These are phyloP conservation scores for Cicer cuneatum DNA, from an alignment of 306 rosid species.

Conservation along the genomic window DNA sequence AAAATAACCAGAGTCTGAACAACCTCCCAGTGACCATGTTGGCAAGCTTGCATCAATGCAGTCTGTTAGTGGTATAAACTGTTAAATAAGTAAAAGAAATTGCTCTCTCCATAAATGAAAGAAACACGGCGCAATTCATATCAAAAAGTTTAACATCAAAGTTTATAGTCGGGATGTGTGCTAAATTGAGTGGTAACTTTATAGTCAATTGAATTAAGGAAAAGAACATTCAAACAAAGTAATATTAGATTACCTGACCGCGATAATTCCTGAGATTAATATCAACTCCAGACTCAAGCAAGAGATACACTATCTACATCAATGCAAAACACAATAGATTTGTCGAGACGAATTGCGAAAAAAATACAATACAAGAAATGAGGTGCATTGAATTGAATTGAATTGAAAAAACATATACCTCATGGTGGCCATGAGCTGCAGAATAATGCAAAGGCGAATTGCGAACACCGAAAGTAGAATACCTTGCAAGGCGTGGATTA, in stretches of 20 bases:
- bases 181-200: slow-evolving; percentile 18
- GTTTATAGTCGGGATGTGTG: neutral
- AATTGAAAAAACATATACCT: slow-evolving; percentile 59
- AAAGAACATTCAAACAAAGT: slow-evolving; percentile 20
- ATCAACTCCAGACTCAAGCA: slow-evolving; percentile 95
- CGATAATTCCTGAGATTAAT: slow-evolving; percentile 93
- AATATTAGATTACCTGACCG: slow-evolving; percentile 78
- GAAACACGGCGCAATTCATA: slow-evolving; percentile 4
- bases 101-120: neutral
- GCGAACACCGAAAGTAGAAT: slow-evolving; percentile 93
- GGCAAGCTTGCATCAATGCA: slow-evolving; percentile 99
- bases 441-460: slow-evolving; percentile 97
- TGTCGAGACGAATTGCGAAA: slow-evolving; percentile 6
- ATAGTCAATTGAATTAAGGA: slow-evolving; percentile 5
- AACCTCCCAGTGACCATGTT: slow-evolving; percentile 97
- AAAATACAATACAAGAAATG: slow-evolving; percentile 16
- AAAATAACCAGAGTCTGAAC: slow-evolving; percentile 77
- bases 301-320: slow-evolving; percentile 77
- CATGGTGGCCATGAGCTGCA: slow-evolving; percentile 99
- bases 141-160: slow-evolving; percentile 12
- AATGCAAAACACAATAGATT: slow-evolving; percentile 44
- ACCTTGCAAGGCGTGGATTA: slow-evolving; percentile 92
- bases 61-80: slow-evolving; percentile 63
- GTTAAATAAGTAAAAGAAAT: slow-evolving; percentile 29
- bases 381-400: slow-evolving; percentile 35